Conservation (phyloP, 257 asterid species). For the Craterostigma plantagineum region DNA sequence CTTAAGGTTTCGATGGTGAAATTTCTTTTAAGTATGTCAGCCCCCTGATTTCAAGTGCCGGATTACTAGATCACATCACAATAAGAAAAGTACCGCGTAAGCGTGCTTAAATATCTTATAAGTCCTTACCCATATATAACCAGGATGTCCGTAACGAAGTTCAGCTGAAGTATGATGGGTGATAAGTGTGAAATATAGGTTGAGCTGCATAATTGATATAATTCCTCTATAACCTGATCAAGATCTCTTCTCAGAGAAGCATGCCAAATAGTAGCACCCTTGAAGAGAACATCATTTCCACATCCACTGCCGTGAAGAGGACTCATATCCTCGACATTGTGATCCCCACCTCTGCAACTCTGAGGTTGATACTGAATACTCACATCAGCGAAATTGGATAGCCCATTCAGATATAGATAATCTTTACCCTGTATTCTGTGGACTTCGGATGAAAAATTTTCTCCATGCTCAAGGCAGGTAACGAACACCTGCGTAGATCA, state of each 20-base stretch:
- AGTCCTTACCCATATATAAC: constrained; percentile 52
- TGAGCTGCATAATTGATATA: constrained; percentile 34
- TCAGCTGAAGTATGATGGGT: constrained; percentile 39
- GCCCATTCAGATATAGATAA: constrained; percentile 28
- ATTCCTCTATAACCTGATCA: constrained; percentile 28
- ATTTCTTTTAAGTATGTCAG: too few relatives aligned
- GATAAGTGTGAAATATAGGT: constrained; percentile 27
- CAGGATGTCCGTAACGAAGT: constrained; percentile 49
- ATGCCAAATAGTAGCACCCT: constrained; percentile 54
- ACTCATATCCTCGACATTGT: constrained; percentile 9
- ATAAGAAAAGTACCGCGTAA: too few relatives aligned
- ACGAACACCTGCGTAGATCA: constrained; percentile 39
- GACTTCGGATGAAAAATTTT: constrained; percentile 16
- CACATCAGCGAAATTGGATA: constrained; percentile 26
- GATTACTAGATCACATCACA: too few relatives aligned
- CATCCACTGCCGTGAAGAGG: too few relatives aligned
- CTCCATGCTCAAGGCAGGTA: constrained; percentile 46
- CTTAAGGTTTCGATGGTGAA: too few relatives aligned
- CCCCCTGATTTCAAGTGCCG: too few relatives aligned
- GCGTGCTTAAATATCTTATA: neutral
- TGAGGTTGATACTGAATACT: constrained; percentile 18
- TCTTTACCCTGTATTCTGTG: constrained; percentile 21
- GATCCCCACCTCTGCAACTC: constrained; percentile 15
- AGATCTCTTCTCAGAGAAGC: constrained; percentile 48
- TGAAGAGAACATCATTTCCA: constrained; percentile 26